Percentiles rank a stretch among this genome's conserved stretches.
phyloP scores from a whole-genome alignment of 2,329 filamentous ascomycete genomes.

The Albifimbria verrucaria region DNA sequence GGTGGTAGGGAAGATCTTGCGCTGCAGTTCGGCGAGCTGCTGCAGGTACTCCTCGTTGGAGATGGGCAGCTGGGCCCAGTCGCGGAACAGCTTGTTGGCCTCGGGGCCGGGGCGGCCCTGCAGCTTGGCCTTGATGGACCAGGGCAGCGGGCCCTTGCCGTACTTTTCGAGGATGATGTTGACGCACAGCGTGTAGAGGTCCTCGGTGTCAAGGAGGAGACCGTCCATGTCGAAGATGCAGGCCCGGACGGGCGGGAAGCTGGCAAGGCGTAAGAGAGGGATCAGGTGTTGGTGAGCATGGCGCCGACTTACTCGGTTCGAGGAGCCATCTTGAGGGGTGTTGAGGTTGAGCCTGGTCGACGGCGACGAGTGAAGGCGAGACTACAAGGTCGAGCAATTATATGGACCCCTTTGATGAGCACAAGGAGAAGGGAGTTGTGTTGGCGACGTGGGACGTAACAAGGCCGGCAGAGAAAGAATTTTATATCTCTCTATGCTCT shows the following conservation, averaged over 20 bases:
- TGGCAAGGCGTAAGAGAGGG: slow-evolving; percentile 26
- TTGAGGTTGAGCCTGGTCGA: no score
- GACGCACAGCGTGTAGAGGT: slow-evolving; percentile 78
- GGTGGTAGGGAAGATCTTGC: slow-evolving; percentile 68
- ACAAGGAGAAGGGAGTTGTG: no score
- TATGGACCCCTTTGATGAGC: no score
- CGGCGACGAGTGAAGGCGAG: no score
- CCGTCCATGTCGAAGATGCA: slow-evolving; percentile 99
- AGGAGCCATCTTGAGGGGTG: neutral
- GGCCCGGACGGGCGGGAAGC: slow-evolving; percentile 77
- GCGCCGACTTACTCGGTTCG: slow-evolving; percentile 37
- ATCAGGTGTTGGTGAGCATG: neutral
- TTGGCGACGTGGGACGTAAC: no score
- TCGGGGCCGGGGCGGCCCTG: slow-evolving; percentile 55
- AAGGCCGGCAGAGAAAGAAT: no score
- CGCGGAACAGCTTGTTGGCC: slow-evolving; percentile 56
- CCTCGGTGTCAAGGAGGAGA: slow-evolving; percentile 89
- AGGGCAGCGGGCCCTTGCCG: slow-evolving; percentile 72
- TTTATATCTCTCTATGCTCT: no score
- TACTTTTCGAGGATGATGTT: slow-evolving; percentile 79
- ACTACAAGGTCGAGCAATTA: no score
- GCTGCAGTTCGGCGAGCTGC: slow-evolving; percentile 62
- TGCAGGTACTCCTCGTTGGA: slow-evolving; percentile 61
- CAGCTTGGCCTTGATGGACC: slow-evolving; percentile 89
- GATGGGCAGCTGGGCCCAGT: slow-evolving; percentile 86